phyloP scores from a whole-genome alignment of 805 yeast species.

The Nakazawaea wyomingensis region DNA sequence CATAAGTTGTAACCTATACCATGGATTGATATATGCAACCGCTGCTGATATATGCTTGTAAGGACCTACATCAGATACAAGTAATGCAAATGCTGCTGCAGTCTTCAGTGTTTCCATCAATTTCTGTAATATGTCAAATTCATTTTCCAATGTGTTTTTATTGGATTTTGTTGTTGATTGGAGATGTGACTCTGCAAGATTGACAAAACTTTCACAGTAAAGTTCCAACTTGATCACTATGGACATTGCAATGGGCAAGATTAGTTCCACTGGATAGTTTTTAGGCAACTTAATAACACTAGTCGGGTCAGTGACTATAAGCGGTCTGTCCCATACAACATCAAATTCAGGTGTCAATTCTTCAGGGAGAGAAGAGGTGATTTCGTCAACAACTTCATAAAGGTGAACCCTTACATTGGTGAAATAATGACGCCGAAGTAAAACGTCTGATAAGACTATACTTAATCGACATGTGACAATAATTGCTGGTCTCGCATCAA shows the following conservation, averaged over 20 bases:
- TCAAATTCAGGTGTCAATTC: slow-evolving; percentile 5
- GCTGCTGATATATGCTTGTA: neutral
- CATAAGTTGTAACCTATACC: slow-evolving; percentile 7
- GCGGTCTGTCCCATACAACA: slow-evolving; percentile 6
- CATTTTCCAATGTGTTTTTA: slow-evolving; percentile 8
- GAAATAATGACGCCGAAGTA: slow-evolving; percentile 9
- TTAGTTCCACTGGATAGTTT: slow-evolving; percentile 8
- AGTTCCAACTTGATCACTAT: slow-evolving; percentile 7
- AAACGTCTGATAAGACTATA: slow-evolving; percentile 12
- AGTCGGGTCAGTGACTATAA: neutral
- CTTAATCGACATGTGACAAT: slow-evolving; percentile 12
- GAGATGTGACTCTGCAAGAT: slow-evolving; percentile 1
- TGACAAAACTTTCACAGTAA: slow-evolving; percentile 7
- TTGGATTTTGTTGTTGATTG: neutral
- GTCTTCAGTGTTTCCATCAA: slow-evolving; percentile 3
- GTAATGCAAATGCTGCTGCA: neutral
- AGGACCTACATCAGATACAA: slow-evolving; percentile 2
- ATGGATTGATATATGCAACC: slow-evolving; percentile 6
- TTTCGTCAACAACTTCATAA: neutral
- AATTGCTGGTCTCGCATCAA: slow-evolving; percentile 13
- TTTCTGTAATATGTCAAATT: slow-evolving; percentile 5
- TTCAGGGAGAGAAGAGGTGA: neutral
- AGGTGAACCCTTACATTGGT: slow-evolving; percentile 9
- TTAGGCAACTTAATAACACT: neutral
- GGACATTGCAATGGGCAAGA: slow-evolving; percentile 3